Base-by-base conservation (phyloP, 2,329 filamentous ascomycete genomes). In the Colletotrichum lini region DNA sequence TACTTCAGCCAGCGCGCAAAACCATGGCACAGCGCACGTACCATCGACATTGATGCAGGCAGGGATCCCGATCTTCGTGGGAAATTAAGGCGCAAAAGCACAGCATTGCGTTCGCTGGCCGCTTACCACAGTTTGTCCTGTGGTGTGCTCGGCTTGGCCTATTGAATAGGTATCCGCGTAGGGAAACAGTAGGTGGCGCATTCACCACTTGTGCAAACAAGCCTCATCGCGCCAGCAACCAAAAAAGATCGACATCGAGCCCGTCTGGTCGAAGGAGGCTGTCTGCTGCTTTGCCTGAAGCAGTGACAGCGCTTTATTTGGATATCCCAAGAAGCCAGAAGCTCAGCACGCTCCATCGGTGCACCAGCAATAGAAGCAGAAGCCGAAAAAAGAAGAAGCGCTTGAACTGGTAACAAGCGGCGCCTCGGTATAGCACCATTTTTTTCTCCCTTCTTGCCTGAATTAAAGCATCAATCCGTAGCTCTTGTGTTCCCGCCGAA, bases 11-110 rank as follows among this genome's bases (percentile, higher is more conserved):
- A 2, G 8, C 3, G 0, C 3, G 38, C 2, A 4, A 18, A 10
- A 1, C n/a, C 26, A 3, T 8, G 6, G 10, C 1, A 4, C 6
- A 0, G 18, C 16, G 1, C 7, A 18, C 13, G 53, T 71, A 65
- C 42, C 13, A 1, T 35, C 5, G 1, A 64, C 66, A 23, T 42
- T 6, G 6, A 5, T n/a, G 16, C 15, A 2, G 35, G n/a, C 69
- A 64, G 60, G 66, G 67, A 42, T 60, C 50, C 65, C 42, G 60
- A 60, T 65, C 54, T 57, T 40, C n/a, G 15, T 45, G 70, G 70
- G 70, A 72, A 72, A 72, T 72, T 72, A 72, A 70, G 70, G 70
- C 70, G 70, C 66, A 70, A 70, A 70, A 65, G 68, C 61, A 70
- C 66, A 72, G 70, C 64, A 54, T 58, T 71, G 69, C 65, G 45